phyloP scores from a whole-genome alignment of 2,329 filamentous ascomycete genomes.

The Atkinsonella texensis region DNA sequence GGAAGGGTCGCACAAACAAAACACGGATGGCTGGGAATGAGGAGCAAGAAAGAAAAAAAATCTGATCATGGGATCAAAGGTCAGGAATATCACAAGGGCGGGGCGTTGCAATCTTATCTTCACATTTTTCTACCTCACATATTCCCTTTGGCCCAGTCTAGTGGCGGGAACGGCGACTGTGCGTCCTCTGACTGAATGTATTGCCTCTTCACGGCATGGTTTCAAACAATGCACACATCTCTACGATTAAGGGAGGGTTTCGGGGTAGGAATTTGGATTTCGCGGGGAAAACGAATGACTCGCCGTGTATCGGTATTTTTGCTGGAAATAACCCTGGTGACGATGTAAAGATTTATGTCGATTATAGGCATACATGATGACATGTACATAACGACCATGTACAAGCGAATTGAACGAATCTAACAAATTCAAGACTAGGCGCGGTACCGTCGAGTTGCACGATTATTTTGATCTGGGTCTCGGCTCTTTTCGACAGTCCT shows the following conservation, averaged over 20 bases:
- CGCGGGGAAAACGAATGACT: background rate
- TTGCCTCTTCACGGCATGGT: background rate
- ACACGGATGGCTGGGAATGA: background rate
- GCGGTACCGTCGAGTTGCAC: background rate
- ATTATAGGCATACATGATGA: background rate
- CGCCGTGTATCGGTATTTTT: background rate
- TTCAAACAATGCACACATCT: too few relatives aligned
- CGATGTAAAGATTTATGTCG: background rate
- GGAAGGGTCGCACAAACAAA: background rate
- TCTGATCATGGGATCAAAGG: background rate
- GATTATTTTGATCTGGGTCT: background rate
- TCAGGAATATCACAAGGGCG: background rate
- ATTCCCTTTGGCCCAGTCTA: background rate
- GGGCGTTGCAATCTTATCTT: background rate
- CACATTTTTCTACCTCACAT: background rate
- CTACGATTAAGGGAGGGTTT: too few relatives aligned
- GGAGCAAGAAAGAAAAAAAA: background rate
- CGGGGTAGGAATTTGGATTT: too few relatives aligned
- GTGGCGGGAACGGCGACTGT: background rate
- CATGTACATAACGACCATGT: background rate
- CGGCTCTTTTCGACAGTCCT: too few relatives aligned
- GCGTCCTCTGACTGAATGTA: background rate
- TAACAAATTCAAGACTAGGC: background rate
- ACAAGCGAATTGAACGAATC: background rate
- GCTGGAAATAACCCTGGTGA: background rate